Percentiles rank a stretch among this genome's conserved stretches.
phyloP scores from a whole-genome alignment of 352 stramenopile genomes.

The Thraustotheca clavata region DNA sequence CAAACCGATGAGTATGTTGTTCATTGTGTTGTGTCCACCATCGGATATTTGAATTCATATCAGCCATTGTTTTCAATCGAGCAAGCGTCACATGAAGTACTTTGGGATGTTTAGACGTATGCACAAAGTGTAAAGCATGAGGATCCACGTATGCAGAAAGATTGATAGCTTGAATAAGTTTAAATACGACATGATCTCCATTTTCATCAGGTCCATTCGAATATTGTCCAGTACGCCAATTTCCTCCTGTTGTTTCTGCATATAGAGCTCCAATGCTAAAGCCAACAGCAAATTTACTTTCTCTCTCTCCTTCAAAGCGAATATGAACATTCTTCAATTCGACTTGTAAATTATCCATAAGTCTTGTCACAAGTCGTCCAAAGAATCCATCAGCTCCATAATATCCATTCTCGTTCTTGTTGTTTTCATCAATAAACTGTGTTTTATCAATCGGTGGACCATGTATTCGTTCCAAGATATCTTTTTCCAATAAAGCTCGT shows the following conservation, averaged over 20 bases:
- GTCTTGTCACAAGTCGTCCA: slow-evolving; percentile 79
- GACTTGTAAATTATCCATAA: slow-evolving; percentile 87
- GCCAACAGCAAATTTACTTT: slow-evolving; percentile 58
- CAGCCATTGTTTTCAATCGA: slow-evolving; percentile 77
- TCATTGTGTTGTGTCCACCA: slow-evolving; percentile 76
- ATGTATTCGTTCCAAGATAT: slow-evolving; percentile 71
- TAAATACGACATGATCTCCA: slow-evolving; percentile 65
- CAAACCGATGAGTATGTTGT: slow-evolving; percentile 64
- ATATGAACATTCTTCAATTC: slow-evolving; percentile 84
- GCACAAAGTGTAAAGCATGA: slow-evolving; percentile 76
- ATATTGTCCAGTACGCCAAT: slow-evolving; percentile 59
- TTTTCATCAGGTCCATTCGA: slow-evolving; percentile 24
- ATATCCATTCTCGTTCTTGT: slow-evolving; percentile 47
- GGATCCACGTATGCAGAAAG: slow-evolving; percentile 84
- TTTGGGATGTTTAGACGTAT: slow-evolving; percentile 69
- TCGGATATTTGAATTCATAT: slow-evolving; percentile 31
- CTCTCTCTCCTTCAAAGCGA: slow-evolving; percentile 55
- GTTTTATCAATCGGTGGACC: slow-evolving; percentile 59
- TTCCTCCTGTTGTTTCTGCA: slow-evolving; percentile 75
- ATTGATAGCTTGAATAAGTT: slow-evolving; percentile 80
- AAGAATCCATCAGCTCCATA: slow-evolving; percentile 86
- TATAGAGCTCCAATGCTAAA: slow-evolving; percentile 76
- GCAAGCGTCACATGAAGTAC: slow-evolving; percentile 65
- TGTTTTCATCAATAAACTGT: slow-evolving; percentile 50
- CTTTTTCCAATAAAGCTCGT: slow-evolving; percentile 56